Percentiles rank a stretch among this genome's conserved stretches.
Conservation (phyloP, 2,329 filamentous ascomycete genomes). For the Cladosporium sphaerospermum region DNA sequence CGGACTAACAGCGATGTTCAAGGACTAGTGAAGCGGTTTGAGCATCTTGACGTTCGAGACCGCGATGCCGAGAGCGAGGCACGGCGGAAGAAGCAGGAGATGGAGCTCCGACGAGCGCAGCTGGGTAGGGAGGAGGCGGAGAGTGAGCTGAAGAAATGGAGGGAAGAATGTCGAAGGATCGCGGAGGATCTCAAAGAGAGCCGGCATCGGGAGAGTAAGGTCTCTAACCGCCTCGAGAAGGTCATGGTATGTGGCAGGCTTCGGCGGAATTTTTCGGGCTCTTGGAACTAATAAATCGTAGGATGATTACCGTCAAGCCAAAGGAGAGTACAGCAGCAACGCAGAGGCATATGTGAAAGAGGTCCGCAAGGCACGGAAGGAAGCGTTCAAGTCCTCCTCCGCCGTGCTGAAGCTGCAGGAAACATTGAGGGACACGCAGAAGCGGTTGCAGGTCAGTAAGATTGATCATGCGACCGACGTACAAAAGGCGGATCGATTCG, state of each 20-base stretch:
- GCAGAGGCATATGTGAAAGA: slow-evolving; percentile 62
- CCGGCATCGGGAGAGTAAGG: slow-evolving; percentile 58
- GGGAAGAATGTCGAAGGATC: slow-evolving; percentile 54
- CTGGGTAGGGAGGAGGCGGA: slow-evolving; percentile 59
- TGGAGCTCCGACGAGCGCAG: slow-evolving; percentile 39
- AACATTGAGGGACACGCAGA: slow-evolving; percentile 37
- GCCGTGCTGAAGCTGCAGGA: slow-evolving; percentile 65
- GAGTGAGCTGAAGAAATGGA: slow-evolving; percentile 56
- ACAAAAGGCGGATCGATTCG: slow-evolving; percentile 25
- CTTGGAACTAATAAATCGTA: slow-evolving; percentile 27
- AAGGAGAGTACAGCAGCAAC: slow-evolving; percentile 48
- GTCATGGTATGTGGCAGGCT: slow-evolving; percentile 54
- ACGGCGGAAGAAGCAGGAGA: slow-evolving; percentile 38
- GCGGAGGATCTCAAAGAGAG: slow-evolving; percentile 58
- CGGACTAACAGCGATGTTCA: slow-evolving; percentile 56
- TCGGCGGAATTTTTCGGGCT: neutral
- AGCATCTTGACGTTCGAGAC: slow-evolving; percentile 55
- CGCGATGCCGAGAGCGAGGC: slow-evolving; percentile 35
- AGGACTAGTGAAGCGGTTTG: slow-evolving; percentile 62
- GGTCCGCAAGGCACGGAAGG: slow-evolving; percentile 62
- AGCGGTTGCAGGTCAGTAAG: slow-evolving; percentile 11
- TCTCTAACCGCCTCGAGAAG: slow-evolving; percentile 60
- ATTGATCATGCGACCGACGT: slow-evolving; percentile 10
- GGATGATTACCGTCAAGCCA: slow-evolving; percentile 65
- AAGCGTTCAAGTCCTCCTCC: slow-evolving; percentile 69